phyloP scores from a whole-genome alignment of 2,329 filamentous ascomycete genomes.

The Rutstroemia sp. region DNA sequence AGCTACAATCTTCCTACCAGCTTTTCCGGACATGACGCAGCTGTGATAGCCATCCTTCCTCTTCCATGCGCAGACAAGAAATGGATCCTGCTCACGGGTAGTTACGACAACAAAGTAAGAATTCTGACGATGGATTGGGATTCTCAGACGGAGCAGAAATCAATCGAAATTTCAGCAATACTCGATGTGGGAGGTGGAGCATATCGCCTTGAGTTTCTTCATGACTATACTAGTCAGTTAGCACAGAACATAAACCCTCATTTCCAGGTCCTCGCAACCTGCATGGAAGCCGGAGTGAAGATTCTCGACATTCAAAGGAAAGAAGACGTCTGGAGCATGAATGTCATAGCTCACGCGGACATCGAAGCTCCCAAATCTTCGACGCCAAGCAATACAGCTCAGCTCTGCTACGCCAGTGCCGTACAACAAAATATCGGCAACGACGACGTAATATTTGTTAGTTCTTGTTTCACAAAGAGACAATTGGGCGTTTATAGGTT shows the following conservation, averaged over 20 bases:
- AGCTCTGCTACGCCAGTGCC: slow-evolving; percentile 90
- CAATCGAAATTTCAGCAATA: not conserved
- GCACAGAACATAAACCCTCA: slow-evolving; percentile 15
- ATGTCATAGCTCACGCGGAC: slow-evolving; percentile 28
- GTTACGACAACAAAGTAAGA: slow-evolving; percentile 81
- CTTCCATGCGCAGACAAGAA: slow-evolving; percentile 40
- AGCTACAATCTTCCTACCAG: slow-evolving; percentile 1
- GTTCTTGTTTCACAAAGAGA: slow-evolving; percentile 7
- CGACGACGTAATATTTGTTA: slow-evolving; percentile 8
- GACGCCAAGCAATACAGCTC: slow-evolving; percentile 63
- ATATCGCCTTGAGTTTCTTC: slow-evolving; percentile 70
- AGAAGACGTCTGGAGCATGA: slow-evolving; percentile 53
- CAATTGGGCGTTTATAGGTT: not conserved
- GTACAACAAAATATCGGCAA: slow-evolving; percentile 37
- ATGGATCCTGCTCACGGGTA: slow-evolving; percentile 69
- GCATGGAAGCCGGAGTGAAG: slow-evolving; percentile 83
- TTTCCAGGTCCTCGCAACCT: slow-evolving; percentile 67
- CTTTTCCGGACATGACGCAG: slow-evolving; percentile 62
- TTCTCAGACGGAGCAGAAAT: slow-evolving; percentile 32
- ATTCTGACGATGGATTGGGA: slow-evolving; percentile 44
- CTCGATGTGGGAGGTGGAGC: slow-evolving; percentile 71
- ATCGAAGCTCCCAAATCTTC: not conserved
- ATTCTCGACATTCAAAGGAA: slow-evolving; percentile 44
- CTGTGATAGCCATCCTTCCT: slow-evolving; percentile 81
- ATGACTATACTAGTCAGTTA: slow-evolving; percentile 10